These are phyloP conservation scores for Heliamphora pulchella DNA, from an alignment of 179 eudicot species.

Conservation along the genomic window DNA sequence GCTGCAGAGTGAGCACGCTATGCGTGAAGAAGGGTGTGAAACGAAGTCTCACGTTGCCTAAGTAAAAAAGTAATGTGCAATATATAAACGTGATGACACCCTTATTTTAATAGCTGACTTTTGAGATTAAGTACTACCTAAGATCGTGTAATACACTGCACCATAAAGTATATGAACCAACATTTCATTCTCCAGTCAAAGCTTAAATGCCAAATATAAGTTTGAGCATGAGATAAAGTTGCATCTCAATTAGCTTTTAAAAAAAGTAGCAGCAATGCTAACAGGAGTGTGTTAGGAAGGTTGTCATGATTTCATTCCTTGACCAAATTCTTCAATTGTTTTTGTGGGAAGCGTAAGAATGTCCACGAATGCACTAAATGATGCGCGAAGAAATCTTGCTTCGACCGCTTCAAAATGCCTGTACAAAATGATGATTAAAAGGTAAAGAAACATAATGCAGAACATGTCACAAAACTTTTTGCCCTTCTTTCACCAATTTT, in stretches of 20 bases:
- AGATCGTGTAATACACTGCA: neutral
- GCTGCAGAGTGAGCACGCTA: too few relatives aligned
- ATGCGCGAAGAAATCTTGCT: conserved; percentile 91
- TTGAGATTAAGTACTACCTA: too few relatives aligned
- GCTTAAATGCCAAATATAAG: neutral
- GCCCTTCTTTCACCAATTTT: neutral
- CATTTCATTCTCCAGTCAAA: neutral
- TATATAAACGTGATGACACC: too few relatives aligned
- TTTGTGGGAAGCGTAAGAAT: conserved; percentile 68
- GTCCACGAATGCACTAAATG: conserved; percentile 78
- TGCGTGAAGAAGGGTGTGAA: too few relatives aligned
- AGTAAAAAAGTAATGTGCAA: too few relatives aligned
- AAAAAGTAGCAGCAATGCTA: neutral
- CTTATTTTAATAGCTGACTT: too few relatives aligned
- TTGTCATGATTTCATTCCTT: conserved; percentile 27
- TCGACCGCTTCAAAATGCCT: conserved; percentile 89
- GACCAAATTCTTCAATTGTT: conserved; percentile 78
- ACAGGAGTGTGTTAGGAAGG: neutral
- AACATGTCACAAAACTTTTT: neutral
- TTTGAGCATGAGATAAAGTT: neutral
- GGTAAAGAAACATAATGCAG: conserved; percentile 17
- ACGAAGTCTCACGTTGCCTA: too few relatives aligned
- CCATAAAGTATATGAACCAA: neutral
- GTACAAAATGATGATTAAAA: conserved; percentile 14
- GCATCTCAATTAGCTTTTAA: neutral